Conservation (phyloP, 257 asterid genomes). For the Fraxinus cuspidata region DNA sequence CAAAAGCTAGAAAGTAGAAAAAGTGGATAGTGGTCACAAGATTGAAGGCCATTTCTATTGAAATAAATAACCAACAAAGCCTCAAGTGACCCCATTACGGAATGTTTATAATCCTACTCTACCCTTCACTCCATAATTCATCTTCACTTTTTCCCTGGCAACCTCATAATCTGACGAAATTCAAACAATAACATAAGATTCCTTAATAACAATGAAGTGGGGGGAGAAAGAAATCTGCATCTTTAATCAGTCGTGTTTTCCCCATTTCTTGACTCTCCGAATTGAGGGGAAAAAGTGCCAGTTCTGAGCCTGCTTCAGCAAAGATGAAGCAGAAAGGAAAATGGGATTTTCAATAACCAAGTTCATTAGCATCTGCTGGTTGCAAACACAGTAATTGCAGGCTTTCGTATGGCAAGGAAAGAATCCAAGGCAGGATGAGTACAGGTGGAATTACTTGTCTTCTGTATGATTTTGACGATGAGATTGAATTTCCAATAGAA, state of each 20-base stretch:
- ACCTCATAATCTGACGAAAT: not conserved
- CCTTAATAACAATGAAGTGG: slow-evolving; percentile 57
- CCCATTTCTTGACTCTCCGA: not conserved
- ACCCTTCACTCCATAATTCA: slow-evolving; percentile 33
- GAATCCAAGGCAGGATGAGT: not conserved
- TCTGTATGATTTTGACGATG: not conserved
- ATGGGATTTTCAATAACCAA: not conserved
- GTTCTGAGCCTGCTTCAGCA: not conserved
- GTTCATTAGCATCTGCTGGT: slow-evolving; percentile 30
- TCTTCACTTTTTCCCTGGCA: slow-evolving; percentile 2
- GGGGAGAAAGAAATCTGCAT: slow-evolving; percentile 47
- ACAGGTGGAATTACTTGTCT: not conserved
- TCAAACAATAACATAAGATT: not conserved
- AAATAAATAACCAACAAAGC: slow-evolving; percentile 38
- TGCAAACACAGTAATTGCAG: slow-evolving; percentile 28
- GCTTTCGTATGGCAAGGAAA: not conserved
- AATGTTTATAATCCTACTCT: slow-evolving; percentile 23
- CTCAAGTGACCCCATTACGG: slow-evolving; percentile 27
- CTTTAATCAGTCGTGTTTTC: slow-evolving; percentile 1
- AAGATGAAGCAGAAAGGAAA: not conserved
- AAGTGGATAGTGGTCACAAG: slow-evolving; percentile 69
- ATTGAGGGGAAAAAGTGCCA: not conserved
- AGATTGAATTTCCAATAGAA: not conserved
- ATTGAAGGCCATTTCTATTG: slow-evolving; percentile 68
- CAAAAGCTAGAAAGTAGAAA: slow-evolving; percentile 37